Percentiles rank a stretch among this genome's conserved stretches.
These are phyloP conservation scores for Discostella stelligeroides DNA, from an alignment of 108 stramenopile genomes.

Conservation along the genomic window DNA sequence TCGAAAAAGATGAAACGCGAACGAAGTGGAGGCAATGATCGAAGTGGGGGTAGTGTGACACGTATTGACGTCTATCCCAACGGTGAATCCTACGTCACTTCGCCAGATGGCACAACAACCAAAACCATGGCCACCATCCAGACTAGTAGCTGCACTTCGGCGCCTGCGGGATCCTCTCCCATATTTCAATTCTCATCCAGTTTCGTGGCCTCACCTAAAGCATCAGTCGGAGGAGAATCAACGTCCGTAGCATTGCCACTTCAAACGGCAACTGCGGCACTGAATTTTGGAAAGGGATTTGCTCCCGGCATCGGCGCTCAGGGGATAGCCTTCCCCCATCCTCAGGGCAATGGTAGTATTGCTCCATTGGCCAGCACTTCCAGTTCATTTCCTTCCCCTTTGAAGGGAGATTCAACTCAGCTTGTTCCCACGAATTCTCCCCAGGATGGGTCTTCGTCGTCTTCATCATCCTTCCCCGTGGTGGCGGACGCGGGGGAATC, in stretches of 20 bases:
- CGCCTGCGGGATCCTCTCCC: not conserved
- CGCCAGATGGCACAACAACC: constrained; percentile 3
- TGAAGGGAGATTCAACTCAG: too few species aligned
- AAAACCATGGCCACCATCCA: constrained; percentile 12
- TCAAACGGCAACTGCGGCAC: constrained; percentile 12
- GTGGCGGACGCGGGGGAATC: constrained; percentile 2
- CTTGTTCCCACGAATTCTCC: too few species aligned
- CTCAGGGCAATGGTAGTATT: not conserved
- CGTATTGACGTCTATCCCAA: constrained; percentile 9
- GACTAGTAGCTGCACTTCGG: too few species aligned
- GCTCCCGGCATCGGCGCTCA: not conserved
- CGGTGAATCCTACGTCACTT: constrained; percentile 3
- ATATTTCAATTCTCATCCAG: constrained; percentile 39
- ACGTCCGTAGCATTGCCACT: not conserved
- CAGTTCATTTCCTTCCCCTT: too few species aligned
- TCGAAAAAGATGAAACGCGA: constrained; percentile 9
- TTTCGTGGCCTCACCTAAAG: not conserved
- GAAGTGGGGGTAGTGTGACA: constrained; percentile 10
- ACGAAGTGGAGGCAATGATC: constrained; percentile 2
- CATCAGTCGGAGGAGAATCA: not conserved
- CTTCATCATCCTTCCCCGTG: too few species aligned
- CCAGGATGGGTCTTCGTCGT: too few species aligned
- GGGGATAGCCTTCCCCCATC: not conserved
- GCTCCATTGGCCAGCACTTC: too few species aligned
- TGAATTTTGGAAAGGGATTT: constrained; percentile 21